Evolutionary conservation across 352 stramenopile genomes (phyloP), one percentile per base, ranked within the genome.

Genomic region (Pythium sukuiense): DNA sequence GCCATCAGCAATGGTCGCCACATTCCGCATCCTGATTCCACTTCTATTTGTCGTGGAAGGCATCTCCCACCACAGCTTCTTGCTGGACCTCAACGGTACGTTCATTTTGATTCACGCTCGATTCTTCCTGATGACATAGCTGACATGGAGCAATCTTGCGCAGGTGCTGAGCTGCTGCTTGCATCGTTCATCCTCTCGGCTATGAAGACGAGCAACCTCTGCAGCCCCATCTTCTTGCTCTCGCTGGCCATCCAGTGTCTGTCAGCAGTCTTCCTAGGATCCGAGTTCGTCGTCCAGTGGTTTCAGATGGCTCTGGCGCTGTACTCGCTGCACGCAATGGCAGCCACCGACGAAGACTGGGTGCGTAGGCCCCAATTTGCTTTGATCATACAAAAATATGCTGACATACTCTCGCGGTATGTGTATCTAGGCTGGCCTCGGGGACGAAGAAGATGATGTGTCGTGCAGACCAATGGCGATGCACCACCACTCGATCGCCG

Each of bases 41-140:
- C 75, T 96, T 20, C 79, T 94, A 8, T 96, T 96, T 45, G 59
- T 96, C 37, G 68, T 96, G 18, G 87, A 96, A 64, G 88, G 88
- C 11, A 91, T 96, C 63, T 94, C 85, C 2, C 82, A 95, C 56
- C 87, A 95, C 73, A 95, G 87, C 66, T 96, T 96, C 60, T 72
- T 96, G 41, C 73, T 96, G n/a, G 88, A 95, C 58, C 67, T 96
- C 20, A 96, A 96, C 60, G 88, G 86, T 93, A 80, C 32, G 63
- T 67, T 2, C n/a, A 9, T 53, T 45, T 6, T 30, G 2, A 24
- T 27, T 6, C 18, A 1, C 45, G 7, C 27, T 37, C 1, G 2
- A 14, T 65, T 67, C 30, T 63, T 41, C n/a, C 6, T 54, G 62
- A 41, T 68, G 20, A 24, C 20, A 24, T 24, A 24, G 20, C 20